These are phyloP conservation scores for Monosporascus sp. DNA, from an alignment of 2,329 filamentous ascomycete species.

Conservation along the genomic window DNA sequence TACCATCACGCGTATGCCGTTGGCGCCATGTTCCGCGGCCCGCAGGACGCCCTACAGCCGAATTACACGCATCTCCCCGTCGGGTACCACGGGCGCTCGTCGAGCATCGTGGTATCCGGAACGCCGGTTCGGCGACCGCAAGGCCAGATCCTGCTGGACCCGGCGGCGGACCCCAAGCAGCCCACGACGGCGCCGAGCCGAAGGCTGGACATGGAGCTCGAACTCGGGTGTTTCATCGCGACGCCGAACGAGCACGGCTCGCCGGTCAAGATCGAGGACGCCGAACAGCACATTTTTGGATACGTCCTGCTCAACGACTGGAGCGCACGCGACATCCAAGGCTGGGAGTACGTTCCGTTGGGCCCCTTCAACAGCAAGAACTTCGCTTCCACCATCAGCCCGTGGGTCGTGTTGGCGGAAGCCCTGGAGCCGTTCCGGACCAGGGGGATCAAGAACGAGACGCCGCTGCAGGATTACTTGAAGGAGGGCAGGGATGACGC, in stretches of 20 bases:
- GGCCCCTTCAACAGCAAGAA: conserved; percentile 84
- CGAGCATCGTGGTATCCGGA: conserved; percentile 69
- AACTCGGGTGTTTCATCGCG: conserved; percentile 71
- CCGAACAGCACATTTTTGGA: conserved; percentile 70
- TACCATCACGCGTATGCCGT: conserved; percentile 68
- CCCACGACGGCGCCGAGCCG: conserved; percentile 60
- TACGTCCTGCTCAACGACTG: conserved; percentile 83
- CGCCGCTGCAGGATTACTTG: conserved; percentile 40
- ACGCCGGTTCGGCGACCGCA: conserved; percentile 68
- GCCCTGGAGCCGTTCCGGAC: conserved; percentile 58
- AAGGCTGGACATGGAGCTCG: conserved; percentile 73
- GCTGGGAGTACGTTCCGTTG: conserved; percentile 78
- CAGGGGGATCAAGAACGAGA: conserved; percentile 26
- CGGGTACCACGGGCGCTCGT: conserved; percentile 75
- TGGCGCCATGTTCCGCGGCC: conserved; percentile 67
- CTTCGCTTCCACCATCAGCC: conserved; percentile 70
- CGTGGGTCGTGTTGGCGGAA: conserved; percentile 74
- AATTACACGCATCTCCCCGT: conserved; percentile 81
- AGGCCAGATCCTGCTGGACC: conserved; percentile 67
- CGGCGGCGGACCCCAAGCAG: conserved; percentile 53
- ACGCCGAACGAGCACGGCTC: conserved; percentile 59
- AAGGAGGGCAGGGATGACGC: conserved; percentile 53
- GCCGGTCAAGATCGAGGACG: conserved; percentile 57
- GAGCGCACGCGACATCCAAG: conserved; percentile 77
- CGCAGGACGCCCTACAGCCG: conserved; percentile 67